Base-by-base conservation (phyloP, 129 eudicot genomes). In the Chrysanthemum makinoi region DNA sequence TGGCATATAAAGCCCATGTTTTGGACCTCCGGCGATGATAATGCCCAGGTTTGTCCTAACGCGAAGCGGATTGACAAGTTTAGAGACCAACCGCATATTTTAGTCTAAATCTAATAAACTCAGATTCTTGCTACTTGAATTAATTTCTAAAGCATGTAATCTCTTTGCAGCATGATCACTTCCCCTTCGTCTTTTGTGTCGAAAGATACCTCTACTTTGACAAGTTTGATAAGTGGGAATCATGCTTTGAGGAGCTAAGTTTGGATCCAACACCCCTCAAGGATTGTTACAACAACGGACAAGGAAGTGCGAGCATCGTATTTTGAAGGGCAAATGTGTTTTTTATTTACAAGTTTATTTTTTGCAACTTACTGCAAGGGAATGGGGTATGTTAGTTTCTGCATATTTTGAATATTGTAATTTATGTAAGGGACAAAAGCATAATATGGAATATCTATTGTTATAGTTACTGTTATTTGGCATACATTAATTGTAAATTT, bases 151-250 rank as follows among this genome's bases (percentile, higher is more conserved):
- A 35, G 52, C 47, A 22, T 64, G 58, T 49, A 69, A 24, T 52
- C 66, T 35, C 59, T 44, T 58, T 81, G 87, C 94, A 94, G 99
- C 85, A 84, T 47, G 90, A 81, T 62, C 80, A 94, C 75, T 94
- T 94, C 70, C 89, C 97, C 20, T 87, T 90, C 82, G 66, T 94
- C 69, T 78, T 79, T 35, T 94, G 99, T 53, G 87, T 94, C 52
- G 99, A 94, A 73, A 84, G 54, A 72, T 82, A 87, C 57, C 89
- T 88, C 39, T 86, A 90, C 67, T 62, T 82, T 55, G 74, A 61
- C 47, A 83, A 88, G 20, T 84, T 70, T 52, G 72, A 81, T 16
- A 67, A 86, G 44, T 94, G 99, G 99, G 96, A 84, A 67, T 87
- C 96, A 18, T 94, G 99, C 80, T 94, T 83, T 70, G 79, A 73